A percentile compares a stretch with the other conserved stretches of the same genome.
phyloP scores from a whole-genome alignment of 495 filamentous ascomycete genomes.

The Penicillium manginii region DNA sequence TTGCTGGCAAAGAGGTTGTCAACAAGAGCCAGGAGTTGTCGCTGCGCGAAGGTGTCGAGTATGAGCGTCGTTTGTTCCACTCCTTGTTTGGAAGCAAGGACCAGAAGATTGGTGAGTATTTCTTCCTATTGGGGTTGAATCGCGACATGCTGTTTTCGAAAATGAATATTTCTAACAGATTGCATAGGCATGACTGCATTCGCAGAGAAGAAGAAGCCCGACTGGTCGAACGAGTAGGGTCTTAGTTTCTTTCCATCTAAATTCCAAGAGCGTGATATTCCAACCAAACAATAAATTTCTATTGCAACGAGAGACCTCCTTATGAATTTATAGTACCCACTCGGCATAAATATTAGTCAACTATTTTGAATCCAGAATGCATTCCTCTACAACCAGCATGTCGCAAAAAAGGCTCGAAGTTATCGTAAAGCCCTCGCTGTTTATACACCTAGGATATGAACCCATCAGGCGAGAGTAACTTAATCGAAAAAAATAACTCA shows the following conservation, averaged over 20 bases:
- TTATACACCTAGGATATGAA: no score
- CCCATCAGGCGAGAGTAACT: no score
- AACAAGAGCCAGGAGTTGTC: conserved; percentile 93
- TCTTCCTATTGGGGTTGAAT: no score
- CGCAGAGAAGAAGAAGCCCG: conserved; percentile 88
- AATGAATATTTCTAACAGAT: conserved; percentile 20
- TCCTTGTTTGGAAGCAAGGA: conserved; percentile 88
- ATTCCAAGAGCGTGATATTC: neutral
- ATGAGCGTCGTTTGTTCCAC: conserved; percentile 91
- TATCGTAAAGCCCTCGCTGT: no score
- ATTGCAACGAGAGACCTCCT: no score
- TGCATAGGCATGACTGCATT: conserved; percentile 84
- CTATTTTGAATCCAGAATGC: neutral
- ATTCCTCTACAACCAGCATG: no score
- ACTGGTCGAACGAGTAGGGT: conserved; percentile 81
- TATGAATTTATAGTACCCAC: neutral
- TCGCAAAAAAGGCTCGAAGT: no score
- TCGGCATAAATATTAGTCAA: neutral
- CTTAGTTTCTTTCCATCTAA: neutral
- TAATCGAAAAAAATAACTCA: no score
- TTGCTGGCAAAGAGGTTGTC: conserved; percentile 96
- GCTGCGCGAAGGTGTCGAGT: conserved; percentile 89
- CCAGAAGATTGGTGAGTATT: conserved; percentile 82
- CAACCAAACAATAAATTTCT: neutral
- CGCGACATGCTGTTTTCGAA: neutral